A percentile compares a stretch with the other conserved stretches of the same genome.
Conservation (phyloP, 495 filamentous ascomycete species). For the Penicillium diatomitis region DNA sequence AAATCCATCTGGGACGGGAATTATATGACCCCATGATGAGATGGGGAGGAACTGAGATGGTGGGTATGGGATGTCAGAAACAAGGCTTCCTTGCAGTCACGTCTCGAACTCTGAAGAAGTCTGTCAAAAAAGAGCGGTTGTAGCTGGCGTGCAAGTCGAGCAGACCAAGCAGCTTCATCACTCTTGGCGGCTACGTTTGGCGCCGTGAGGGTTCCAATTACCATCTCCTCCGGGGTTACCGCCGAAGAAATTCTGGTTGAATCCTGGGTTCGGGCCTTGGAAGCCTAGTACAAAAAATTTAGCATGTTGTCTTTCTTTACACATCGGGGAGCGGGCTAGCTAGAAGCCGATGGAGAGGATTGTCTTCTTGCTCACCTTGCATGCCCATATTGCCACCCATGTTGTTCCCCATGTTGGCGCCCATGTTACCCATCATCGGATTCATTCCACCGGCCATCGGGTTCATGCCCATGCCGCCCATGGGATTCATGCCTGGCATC, state of each 20-base stretch:
- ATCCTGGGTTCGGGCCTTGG: conserved; percentile 58
- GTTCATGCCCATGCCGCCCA: conserved; percentile 60
- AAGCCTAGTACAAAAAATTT: conserved; percentile 41
- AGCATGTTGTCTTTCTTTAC: not conserved
- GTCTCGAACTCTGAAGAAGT: too few relatives aligned
- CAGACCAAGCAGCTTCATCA: conserved; percentile 19
- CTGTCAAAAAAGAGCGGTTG: not conserved
- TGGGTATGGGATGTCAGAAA: too few relatives aligned
- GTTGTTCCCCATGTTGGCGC: conserved; percentile 43
- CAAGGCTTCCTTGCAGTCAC: too few relatives aligned
- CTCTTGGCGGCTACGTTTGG: conserved; percentile 67
- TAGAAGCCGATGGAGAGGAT: not conserved
- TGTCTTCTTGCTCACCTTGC: conserved; percentile 41
- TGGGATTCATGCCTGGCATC: conserved; percentile 40
- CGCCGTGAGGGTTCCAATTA: conserved; percentile 75
- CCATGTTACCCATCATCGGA: conserved; percentile 35
- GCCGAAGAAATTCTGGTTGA: conserved; percentile 66
- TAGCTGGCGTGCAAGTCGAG: not conserved
- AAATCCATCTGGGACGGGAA: too few relatives aligned
- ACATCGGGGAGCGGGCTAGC: not conserved
- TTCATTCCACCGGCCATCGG: conserved; percentile 52
- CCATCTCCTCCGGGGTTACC: conserved; percentile 51
- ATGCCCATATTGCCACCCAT: conserved; percentile 54
- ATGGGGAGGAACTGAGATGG: too few relatives aligned
- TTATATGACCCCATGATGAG: too few relatives aligned